Percentiles rank a stretch among this genome's conserved stretches.
These are phyloP conservation scores for Gnomoniopsis smithogilvyi DNA, from an alignment of 2,329 filamentous ascomycete species.

Conservation along the genomic window DNA sequence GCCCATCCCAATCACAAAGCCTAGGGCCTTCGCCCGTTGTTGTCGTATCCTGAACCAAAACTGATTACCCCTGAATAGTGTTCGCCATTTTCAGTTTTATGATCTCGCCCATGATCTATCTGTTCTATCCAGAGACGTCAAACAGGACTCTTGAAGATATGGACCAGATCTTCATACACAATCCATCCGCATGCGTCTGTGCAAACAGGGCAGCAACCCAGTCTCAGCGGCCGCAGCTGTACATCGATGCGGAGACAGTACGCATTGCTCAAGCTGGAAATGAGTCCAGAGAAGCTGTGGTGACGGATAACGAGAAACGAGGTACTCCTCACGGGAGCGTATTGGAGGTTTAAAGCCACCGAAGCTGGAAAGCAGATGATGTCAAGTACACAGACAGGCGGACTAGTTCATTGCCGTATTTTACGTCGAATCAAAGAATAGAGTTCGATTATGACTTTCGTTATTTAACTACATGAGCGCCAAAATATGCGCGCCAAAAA, in stretches of 20 bases:
- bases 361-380: not conserved
- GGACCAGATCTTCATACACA: constrained; percentile 38
- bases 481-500: too few species aligned
- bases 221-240: constrained; percentile 31
- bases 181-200: constrained; percentile 30
- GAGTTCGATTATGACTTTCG: too few species aligned
- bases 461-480: too few species aligned
- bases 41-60: not conserved
- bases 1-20: not conserved
- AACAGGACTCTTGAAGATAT: constrained; percentile 46
- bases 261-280: constrained; percentile 22
- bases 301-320: constrained; percentile 2
- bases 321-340: not conserved
- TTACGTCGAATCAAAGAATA: not conserved
- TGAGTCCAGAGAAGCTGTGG: not conserved
- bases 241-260: constrained; percentile 32
- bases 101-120: constrained; percentile 39
- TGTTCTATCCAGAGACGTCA: constrained; percentile 48
- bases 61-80: constrained; percentile 8
- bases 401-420: not conserved
- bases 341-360: not conserved
- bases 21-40: not conserved
- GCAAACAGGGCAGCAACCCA: constrained; percentile 31
- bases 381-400: too few species aligned
- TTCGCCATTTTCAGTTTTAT: constrained; percentile 29